phyloP scores from a whole-genome alignment of 2,329 filamentous ascomycete species.

The Fusarium foetens region DNA sequence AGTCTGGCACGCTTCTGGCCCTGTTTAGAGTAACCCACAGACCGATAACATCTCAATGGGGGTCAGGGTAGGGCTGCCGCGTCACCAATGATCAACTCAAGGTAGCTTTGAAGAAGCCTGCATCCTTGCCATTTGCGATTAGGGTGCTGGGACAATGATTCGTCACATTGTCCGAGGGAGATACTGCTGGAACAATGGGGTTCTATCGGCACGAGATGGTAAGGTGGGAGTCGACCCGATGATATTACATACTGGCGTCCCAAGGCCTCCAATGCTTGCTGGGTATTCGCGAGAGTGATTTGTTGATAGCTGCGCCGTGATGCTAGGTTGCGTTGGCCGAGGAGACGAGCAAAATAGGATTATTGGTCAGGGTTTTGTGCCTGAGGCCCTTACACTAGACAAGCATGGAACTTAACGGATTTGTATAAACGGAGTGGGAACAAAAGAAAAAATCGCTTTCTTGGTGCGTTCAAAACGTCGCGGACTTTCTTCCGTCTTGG shows the following conservation, averaged over 20 bases:
- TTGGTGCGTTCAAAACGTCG: slow-evolving; percentile 33
- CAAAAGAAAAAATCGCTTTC: slow-evolving; percentile 14
- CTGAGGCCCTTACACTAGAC: slow-evolving; percentile 29
- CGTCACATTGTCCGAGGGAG: slow-evolving; percentile 10
- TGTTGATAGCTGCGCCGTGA: slow-evolving; percentile 11
- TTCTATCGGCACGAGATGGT: background rate
- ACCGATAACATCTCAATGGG: slow-evolving; percentile 26
- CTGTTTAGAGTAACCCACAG: background rate
- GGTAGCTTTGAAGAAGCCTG: slow-evolving; percentile 12
- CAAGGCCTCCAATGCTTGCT: background rate
- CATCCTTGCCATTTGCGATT: slow-evolving; percentile 24
- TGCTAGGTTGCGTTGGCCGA: slow-evolving; percentile 15
- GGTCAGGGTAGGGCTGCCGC: slow-evolving; percentile 34
- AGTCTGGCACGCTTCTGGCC: slow-evolving; percentile 8
- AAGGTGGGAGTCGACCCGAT: slow-evolving; percentile 15
- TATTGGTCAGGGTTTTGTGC: slow-evolving; percentile 9
- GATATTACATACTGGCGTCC: slow-evolving; percentile 4
- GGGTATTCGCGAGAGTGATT: slow-evolving; percentile 3
- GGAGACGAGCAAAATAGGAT: background rate
- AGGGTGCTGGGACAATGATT: slow-evolving; percentile 14
- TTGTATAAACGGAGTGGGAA: slow-evolving; percentile 30
- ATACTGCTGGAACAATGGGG: background rate
- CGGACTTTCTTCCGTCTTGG: slow-evolving; percentile 23
- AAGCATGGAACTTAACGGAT: slow-evolving; percentile 19
- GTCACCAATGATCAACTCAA: slow-evolving; percentile 36